These are phyloP conservation scores for Madurella fahalii DNA, from an alignment of 2,329 filamentous ascomycete genomes.

Conservation along the genomic window DNA sequence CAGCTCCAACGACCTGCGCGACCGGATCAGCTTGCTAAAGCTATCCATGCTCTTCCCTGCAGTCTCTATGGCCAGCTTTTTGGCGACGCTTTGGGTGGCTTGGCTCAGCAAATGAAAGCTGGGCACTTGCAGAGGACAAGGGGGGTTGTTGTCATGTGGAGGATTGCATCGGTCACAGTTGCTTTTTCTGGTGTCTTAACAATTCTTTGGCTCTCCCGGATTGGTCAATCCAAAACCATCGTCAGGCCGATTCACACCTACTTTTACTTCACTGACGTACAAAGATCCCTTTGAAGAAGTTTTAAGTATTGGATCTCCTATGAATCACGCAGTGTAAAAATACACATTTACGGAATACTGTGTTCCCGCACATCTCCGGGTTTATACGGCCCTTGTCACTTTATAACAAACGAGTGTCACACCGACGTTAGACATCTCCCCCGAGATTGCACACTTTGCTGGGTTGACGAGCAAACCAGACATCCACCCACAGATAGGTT, in stretches of 20 bases:
- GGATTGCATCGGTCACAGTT: constrained; percentile 3
- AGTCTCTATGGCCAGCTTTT: not conserved
- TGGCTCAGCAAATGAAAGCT: too few species aligned
- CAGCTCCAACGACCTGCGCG: constrained; percentile 49
- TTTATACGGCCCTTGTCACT: too few species aligned
- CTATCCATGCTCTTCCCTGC: constrained; percentile 15
- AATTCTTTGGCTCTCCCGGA: constrained; percentile 7
- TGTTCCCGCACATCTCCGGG: not conserved
- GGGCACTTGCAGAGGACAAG: not conserved
- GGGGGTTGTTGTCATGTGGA: not conserved
- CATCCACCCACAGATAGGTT: too few species aligned
- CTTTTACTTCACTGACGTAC: not conserved
- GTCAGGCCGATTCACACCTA: not conserved
- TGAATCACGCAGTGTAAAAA: not conserved
- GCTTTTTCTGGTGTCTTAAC: constrained; percentile 17
- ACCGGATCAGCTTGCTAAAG: constrained; percentile 31
- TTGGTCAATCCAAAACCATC: constrained; percentile 4
- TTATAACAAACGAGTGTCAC: too few species aligned
- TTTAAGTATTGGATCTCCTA: not conserved
- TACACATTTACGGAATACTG: not conserved
- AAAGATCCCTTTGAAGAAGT: not conserved
- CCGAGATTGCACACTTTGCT: too few species aligned
- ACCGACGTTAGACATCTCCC: too few species aligned
- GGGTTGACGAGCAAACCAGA: too few species aligned
- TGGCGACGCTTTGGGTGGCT: too few species aligned